Percentiles rank a stretch among this genome's conserved stretches.
phyloP scores from a whole-genome alignment of 495 filamentous ascomycete genomes.

The Pyrenopolyporus hunteri region DNA sequence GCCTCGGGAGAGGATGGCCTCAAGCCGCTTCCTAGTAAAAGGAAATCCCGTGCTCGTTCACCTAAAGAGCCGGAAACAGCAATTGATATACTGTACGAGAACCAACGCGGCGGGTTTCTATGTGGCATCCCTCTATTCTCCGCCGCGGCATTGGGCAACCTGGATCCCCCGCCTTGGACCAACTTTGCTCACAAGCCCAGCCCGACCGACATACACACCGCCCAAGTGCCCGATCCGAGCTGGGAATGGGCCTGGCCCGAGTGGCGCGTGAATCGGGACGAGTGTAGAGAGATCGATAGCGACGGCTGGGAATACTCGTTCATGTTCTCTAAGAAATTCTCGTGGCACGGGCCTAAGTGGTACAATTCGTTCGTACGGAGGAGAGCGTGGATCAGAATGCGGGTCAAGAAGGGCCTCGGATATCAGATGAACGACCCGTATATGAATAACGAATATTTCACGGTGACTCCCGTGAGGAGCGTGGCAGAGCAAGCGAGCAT shows the following conservation, averaged over 20 bases:
- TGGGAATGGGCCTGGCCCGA: conserved; percentile 97
- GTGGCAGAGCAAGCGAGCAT: conserved; percentile 1
- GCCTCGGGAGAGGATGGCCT: conserved; percentile 3
- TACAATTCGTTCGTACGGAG: conserved; percentile 91
- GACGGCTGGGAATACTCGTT: conserved; percentile 97
- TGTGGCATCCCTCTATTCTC: conserved; percentile 93
- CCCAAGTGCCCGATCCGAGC: conserved; percentile 91
- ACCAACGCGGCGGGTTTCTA: conserved; percentile 81
- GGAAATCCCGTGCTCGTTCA: conserved; percentile 3
- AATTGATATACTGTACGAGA: conserved; percentile 94
- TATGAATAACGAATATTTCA: conserved; percentile 84
- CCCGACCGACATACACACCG: conserved; percentile 85
- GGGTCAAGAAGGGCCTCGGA: conserved; percentile 65
- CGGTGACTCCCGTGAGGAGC: conserved; percentile 60
- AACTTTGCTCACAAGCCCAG: conserved; percentile 73
- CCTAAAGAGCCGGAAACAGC: conserved; percentile 55
- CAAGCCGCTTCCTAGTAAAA: neutral
- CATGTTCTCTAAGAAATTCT: conserved; percentile 74
- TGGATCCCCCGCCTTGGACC: conserved; percentile 88
- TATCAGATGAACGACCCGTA: conserved; percentile 55
- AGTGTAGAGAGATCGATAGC: conserved; percentile 74
- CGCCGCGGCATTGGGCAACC: conserved; percentile 78
- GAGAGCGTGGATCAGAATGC: conserved; percentile 83
- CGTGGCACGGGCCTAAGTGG: conserved; percentile 93
- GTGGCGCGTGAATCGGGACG: conserved; percentile 92